Base-by-base conservation (phyloP, 306 rosid genomes). In the Dryas alaskensis region DNA sequence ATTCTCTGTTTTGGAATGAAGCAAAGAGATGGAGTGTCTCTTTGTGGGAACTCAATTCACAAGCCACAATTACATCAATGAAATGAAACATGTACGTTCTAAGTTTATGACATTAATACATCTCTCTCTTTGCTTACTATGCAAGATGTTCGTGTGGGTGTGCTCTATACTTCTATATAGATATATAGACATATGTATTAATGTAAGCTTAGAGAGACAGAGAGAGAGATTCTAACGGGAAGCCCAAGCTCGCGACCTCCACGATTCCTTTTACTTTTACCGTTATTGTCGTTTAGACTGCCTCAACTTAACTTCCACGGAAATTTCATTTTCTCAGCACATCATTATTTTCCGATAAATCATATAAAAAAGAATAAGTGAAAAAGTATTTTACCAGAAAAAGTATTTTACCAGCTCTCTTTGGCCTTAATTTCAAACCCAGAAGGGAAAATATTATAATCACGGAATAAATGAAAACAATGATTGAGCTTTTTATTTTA, bases 11-110 rank as follows among this genome's bases (percentile, higher is more conserved):
- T 86, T 76, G 78, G 87, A 76, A 85, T 16, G 90, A 90, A 90
- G 93, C 90, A 84, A 90, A 52, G 89, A 83, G 92, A 87, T 86
- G 55, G 91, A 82, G 97, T 80, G 85, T 43, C 27, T 65, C 63
- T 63, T 76, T 82, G 80, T 76, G 70, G 22, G 69, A 74, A 71
- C 54, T 64, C 80, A 65, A 57, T 53, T 59, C 70, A 62, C 55
- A 73, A 74, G 60, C 76, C 51, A 62, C 54, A 45, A 51, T 8
- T 13, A 8, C 47, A 40, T 65, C 72, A 63, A 49, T 48, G 16
- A 40, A 58, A 52, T 6, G 6, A 61, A n/a, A 54, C 7, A 46
- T 12, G 22, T 49, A 16, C 27, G 67, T 14, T 72, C 12, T 64
- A 8, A 75, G 69, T 55, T 63, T 39, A 54, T 19, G 68, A 72